Evolutionary conservation across 179 eudicot genomes (phyloP).

Genomic region (Drosera spatulata): DNA sequence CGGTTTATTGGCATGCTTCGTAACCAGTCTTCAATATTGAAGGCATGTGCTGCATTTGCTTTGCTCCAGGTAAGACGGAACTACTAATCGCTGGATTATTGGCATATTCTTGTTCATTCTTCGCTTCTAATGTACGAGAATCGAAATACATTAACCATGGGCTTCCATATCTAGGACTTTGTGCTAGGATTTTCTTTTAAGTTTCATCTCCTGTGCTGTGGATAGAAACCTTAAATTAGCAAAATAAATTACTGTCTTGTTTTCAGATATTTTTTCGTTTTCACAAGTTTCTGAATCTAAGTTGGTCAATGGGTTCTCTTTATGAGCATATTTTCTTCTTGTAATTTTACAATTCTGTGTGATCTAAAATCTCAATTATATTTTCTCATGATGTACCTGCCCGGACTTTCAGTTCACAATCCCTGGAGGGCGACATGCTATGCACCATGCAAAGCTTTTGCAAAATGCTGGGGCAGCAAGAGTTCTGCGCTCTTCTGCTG

Average conservation of each 20-base stretch:
- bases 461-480: conserved; percentile 79
- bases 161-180: not conserved
- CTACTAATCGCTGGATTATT: not conserved
- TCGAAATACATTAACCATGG: no score
- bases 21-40: conserved; percentile 59
- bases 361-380: no score
- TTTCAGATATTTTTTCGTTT: no score
- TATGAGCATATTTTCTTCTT: no score
- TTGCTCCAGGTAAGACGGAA: conserved; percentile 68
- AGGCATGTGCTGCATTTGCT: conserved; percentile 94
- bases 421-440: conserved; percentile 88
- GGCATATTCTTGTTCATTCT: not conserved
- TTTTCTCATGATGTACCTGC: not conserved
- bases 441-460: conserved; percentile 72
- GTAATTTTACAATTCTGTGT: no score
- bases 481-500: conserved; percentile 84
- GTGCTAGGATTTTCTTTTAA: no score
- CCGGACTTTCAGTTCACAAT: conserved; percentile 65
- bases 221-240: no score
- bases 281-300: no score
- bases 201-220: no score
- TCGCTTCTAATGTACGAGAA: not conserved
- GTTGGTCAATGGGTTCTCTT: no score
- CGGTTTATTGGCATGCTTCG: conserved; percentile 85
- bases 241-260: no score